These are phyloP conservation scores for Leishmania amazonensis DNA, from an alignment of 208 protist genomes.

Conservation along the genomic window DNA sequence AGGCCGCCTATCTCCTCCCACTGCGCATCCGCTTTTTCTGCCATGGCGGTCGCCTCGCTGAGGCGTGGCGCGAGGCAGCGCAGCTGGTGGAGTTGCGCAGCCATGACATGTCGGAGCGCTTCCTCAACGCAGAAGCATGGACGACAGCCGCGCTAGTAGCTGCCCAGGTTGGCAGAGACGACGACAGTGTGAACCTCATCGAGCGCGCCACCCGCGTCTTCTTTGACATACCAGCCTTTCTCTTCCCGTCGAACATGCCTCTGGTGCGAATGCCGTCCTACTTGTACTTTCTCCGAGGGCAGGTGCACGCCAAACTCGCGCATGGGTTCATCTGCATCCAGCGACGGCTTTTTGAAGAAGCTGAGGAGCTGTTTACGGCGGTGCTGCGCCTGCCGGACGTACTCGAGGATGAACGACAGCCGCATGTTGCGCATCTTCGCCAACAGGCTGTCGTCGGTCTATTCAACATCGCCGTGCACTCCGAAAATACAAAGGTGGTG, in stretches of 20 bases:
- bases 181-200: slow-evolving; percentile 24
- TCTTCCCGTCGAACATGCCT: slow-evolving; percentile 3
- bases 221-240: slow-evolving; percentile 32
- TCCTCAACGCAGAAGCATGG: slow-evolving; percentile 33
- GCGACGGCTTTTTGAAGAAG: slow-evolving; percentile 22
- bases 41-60: slow-evolving; percentile 18
- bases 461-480: slow-evolving; percentile 37
- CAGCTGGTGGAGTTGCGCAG: slow-evolving; percentile 21
- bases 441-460: slow-evolving; percentile 44
- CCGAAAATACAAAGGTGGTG: slow-evolving; percentile 25
- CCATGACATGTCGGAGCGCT: slow-evolving; percentile 12
- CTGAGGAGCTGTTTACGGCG: slow-evolving; percentile 29
- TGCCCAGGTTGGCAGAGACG: slow-evolving; percentile 1
- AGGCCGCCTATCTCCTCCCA: slow-evolving; percentile 22
- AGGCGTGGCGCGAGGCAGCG: slow-evolving; percentile 24
- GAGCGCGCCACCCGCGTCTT: slow-evolving; percentile 27
- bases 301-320: slow-evolving; percentile 19
- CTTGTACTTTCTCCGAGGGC: slow-evolving; percentile 23
- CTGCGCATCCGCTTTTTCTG: slow-evolving; percentile 24
- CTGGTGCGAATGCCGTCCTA: slow-evolving; percentile 23
- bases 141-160: slow-evolving; percentile 23
- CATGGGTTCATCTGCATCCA: slow-evolving; percentile 28
- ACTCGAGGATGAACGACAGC: slow-evolving; percentile 21
- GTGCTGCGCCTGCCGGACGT: slow-evolving; percentile 35
- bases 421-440: slow-evolving; percentile 27